These are phyloP conservation scores for Penicillium aurantiogriseum DNA, from an alignment of 2,329 filamentous ascomycete species.

Conservation along the genomic window DNA sequence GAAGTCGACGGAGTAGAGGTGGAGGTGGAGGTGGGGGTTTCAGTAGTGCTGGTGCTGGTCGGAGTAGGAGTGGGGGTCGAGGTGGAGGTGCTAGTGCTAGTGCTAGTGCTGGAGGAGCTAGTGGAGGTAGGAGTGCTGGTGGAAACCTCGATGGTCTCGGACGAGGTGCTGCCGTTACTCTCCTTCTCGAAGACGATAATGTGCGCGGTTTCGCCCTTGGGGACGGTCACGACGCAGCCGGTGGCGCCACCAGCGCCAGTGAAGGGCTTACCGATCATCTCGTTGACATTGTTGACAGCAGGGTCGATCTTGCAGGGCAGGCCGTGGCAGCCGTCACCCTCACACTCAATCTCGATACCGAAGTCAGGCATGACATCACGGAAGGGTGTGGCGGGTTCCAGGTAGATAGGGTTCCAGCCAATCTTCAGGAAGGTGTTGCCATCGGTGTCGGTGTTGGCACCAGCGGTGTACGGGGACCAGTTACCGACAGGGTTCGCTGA, in stretches of 20 bases:
- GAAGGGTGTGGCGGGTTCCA: conserved; percentile 53
- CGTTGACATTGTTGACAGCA: conserved; percentile 53
- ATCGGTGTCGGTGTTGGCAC: conserved; percentile 65
- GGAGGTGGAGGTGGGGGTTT: conserved; percentile 17
- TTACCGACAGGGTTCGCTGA: conserved; percentile 64
- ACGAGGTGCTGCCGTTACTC: conserved; percentile 12
- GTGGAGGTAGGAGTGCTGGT: conserved; percentile 14
- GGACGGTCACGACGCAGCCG: conserved; percentile 76
- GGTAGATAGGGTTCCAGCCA: conserved; percentile 74
- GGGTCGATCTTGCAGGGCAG: conserved; percentile 73
- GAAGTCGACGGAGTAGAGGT: conserved; percentile 18
- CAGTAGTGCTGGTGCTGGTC: conserved; percentile 8
- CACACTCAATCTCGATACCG: conserved; percentile 69
- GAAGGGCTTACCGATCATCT: conserved; percentile 57
- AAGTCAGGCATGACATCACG: conserved; percentile 60
- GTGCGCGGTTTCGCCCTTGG: conserved; percentile 63
- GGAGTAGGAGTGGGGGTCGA: conserved; percentile 14
- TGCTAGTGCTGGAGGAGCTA: conserved; percentile 9
- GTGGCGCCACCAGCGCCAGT: conserved; percentile 65
- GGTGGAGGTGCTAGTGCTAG: conserved; percentile 12
- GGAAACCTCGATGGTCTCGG: conserved; percentile 12
- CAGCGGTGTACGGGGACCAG: conserved; percentile 74
- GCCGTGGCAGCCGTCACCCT: conserved; percentile 64
- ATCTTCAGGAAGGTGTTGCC: conserved; percentile 73
- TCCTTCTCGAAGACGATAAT: conserved; percentile 60